These are phyloP conservation scores for Fremontodendron californicum DNA, from an alignment of 345 rosid species.

Conservation along the genomic window DNA sequence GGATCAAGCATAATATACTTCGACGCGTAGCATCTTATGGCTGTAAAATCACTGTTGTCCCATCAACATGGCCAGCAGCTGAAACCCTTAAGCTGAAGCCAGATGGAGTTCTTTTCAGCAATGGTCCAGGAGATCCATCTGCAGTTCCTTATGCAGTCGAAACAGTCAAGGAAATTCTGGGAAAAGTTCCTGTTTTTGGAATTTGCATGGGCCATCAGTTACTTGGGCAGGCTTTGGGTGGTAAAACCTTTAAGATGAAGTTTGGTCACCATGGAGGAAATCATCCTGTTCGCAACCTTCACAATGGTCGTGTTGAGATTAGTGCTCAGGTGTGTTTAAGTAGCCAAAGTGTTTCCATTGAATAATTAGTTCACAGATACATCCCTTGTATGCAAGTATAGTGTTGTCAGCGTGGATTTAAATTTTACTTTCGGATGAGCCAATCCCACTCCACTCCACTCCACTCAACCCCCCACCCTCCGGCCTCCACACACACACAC, in stretches of 20 bases:
- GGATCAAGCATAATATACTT: conserved; percentile 89
- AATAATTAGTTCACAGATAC: neutral
- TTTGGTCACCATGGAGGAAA: conserved; percentile 98
- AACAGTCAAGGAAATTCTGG: conserved; percentile 71
- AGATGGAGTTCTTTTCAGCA: conserved; percentile 93
- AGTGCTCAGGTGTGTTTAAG: conserved; percentile 70
- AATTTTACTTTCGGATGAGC: neutral
- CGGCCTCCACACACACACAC: neutral
- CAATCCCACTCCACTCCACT: neutral
- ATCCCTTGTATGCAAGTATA: neutral
- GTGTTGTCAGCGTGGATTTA: neutral
- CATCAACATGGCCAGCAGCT: conserved; percentile 85
- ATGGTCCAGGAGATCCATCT: conserved; percentile 98
- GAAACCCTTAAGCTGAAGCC: conserved; percentile 81
- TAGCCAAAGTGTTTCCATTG: neutral
- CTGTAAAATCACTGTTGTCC: conserved; percentile 84
- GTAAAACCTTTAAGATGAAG: conserved; percentile 94
- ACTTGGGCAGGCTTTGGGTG: conserved; percentile 94
- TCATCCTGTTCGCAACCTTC: conserved; percentile 79
- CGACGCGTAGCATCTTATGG: conserved; percentile 82
- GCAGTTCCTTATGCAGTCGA: conserved; percentile 94
- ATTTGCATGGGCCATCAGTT: conserved; percentile 99
- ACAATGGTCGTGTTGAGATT: conserved; percentile 73
- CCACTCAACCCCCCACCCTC: neutral
- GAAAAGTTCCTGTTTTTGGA: conserved; percentile 90